Base-by-base conservation (phyloP, 805 yeast genomes). In the Yarrowia hollandica region DNA sequence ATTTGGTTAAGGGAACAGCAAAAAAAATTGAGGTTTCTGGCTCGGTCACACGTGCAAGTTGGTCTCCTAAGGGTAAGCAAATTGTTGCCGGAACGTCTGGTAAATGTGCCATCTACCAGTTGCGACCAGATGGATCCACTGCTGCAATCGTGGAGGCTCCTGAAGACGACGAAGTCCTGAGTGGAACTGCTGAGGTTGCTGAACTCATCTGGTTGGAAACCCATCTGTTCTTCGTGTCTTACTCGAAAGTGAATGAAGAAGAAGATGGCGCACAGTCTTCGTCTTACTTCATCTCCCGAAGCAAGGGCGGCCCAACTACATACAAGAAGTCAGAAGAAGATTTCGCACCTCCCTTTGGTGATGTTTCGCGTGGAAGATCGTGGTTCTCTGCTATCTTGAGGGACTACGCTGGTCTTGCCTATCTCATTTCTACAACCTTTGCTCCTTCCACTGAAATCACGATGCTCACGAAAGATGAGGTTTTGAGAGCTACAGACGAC, bases 391-490 rank as follows among this genome's bases (percentile, higher is more conserved):
- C 59, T 7, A 26, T 34, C 0, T 30, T 70, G 18, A 28, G 46
- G 10, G 59, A 61, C 26, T 71, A 59, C 33, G 58, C 61, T 8
- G 52, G 54, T 1, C 41, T 66, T 4, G 59, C 62, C 4, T 44
- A 60, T 16, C 58, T 82, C 1, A 64, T 76, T 21, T 62, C 89
- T 18, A 61, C 86, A 0, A 80, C 88, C 1, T 79, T 86, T 1
- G 80, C 90, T 0, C 77, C 82, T 21, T 81, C 94, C 0, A 77
- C 87, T 2, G 96, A 88, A 59, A 66, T 87, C 14, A 71, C 80
- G 7, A 71, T 84, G 0, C 61, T 79, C 22, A 75, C 82, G 1
- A 64, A 72, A 1, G 48, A 64, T 0, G 69, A 71, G 16, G 67
- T 74, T 2, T 66, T 85, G 0, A 73, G 73, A 26, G 84, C 84